Evolutionary conservation across 169 alveolate species (phyloP).

Genomic region (Neospora caninum): DNA sequence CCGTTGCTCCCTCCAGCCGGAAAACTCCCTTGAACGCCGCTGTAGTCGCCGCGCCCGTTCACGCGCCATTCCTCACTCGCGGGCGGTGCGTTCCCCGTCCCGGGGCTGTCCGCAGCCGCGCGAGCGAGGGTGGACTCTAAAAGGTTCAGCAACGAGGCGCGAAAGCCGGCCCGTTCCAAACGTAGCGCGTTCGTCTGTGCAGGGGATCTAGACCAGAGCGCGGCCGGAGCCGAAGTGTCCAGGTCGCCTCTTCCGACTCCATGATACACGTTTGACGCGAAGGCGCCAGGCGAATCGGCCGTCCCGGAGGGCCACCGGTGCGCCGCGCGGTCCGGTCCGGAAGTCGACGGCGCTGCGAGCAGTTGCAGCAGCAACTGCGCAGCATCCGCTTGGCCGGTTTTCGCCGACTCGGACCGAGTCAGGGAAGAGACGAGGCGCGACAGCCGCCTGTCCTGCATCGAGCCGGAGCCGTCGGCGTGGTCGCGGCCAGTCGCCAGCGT

Average conservation of each 20-base stretch:
- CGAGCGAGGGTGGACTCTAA: neutral
- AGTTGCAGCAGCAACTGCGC: neutral
- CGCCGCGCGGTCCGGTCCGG: neutral
- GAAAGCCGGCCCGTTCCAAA: neutral
- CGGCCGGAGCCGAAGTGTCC: too few relatives aligned
- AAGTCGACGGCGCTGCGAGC: neutral
- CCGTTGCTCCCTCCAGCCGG: neutral
- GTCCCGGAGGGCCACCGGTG: too few relatives aligned
- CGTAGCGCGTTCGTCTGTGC: too few relatives aligned
- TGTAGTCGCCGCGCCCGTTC: neutral
- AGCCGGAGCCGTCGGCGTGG: neutral
- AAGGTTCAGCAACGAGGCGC: neutral
- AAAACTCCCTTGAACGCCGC: neutral
- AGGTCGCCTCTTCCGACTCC: too few relatives aligned
- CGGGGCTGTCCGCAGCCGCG: neutral
- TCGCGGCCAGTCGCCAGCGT: neutral
- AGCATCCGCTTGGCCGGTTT: neutral
- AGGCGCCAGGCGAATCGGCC: too few relatives aligned
- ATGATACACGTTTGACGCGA: too few relatives aligned
- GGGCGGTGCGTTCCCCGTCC: neutral
- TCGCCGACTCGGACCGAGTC: neutral
- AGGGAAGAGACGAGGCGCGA: too few relatives aligned
- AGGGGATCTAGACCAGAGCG: too few relatives aligned
- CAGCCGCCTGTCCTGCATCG: too few relatives aligned
- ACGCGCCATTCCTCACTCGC: neutral